Evolutionary conservation across 2,329 filamentous ascomycete species (phyloP).

Genomic region (Tricladium varicosporioides): DNA sequence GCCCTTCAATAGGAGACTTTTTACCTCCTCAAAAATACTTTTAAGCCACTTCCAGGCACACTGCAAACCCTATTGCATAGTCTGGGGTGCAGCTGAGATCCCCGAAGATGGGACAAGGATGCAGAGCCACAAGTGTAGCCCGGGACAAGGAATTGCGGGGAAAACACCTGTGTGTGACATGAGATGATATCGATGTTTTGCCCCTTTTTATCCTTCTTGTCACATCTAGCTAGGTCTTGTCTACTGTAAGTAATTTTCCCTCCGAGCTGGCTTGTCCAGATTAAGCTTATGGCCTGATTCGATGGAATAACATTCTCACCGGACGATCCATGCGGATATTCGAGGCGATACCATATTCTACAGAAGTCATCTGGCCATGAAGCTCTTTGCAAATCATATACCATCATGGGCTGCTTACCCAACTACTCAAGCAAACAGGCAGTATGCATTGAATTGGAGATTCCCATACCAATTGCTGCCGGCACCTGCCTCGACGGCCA

Average conservation of each 20-base stretch:
- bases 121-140: background rate
- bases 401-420: too few species aligned
- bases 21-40: too few species aligned
- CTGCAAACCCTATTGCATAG: background rate
- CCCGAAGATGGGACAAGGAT: background rate
- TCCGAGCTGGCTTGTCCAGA: background rate
- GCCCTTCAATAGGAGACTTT: too few species aligned
- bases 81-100: background rate
- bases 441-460: conserved; percentile 9
- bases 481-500: conserved; percentile 3
- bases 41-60: background rate
- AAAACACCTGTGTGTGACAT: background rate
- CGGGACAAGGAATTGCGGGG: conserved; percentile 3
- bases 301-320: background rate
- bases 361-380: conserved; percentile 10
- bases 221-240: background rate
- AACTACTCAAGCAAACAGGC: conserved; percentile 5
- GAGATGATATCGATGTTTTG: background rate
- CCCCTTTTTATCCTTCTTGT: conserved; percentile 6
- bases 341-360: background rate
- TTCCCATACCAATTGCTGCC: background rate
- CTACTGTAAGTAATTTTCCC: background rate
- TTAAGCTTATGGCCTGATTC: conserved; percentile 2
- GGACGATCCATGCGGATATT: background rate
- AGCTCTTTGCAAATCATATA: background rate